Base-by-base conservation (phyloP, 2,329 filamentous ascomycete species). In the Fusarium protoensiforme region DNA sequence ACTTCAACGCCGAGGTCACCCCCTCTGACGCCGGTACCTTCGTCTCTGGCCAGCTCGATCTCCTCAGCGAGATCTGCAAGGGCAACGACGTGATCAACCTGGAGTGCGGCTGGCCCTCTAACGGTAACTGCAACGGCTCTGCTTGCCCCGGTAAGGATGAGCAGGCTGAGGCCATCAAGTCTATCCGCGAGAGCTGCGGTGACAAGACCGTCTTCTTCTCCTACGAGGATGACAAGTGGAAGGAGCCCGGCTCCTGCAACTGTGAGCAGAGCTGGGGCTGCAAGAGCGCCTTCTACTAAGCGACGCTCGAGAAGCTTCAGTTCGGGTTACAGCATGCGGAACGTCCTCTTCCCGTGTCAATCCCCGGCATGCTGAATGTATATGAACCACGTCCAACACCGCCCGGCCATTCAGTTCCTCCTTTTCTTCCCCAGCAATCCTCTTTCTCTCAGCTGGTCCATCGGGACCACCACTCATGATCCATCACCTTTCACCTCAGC, bases 91-190 rank as follows among this genome's bases (percentile, higher is more conserved):
- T 92, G 75, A 91, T 94, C 87, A 94, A 96, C 85, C 88, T 97
- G 77, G 96, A 98, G 91, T 93, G 93, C 65, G 96, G 96, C 79
- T 98, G 95, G 95, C 96, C 96, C 74, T 91, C 86, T 62, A 75
- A 81, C 9, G 95, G 95, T 80, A 78, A 82, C 33, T 83, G 89
- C 85, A 96, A 96, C 84, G 94, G 94, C 69, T 80, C 80, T 22
- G 95, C 95, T 67, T 86, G 93, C 77, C 91, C 95, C 65, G 91
- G 93, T 76, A 58, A 76, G 7, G 46, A 80, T 1, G 86, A 96
- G 85, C 96, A 98, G 89, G 84, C 84, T 59, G 83, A 80, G 48
- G 96, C 96, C 77, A 91, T 98, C 81, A 81, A 88, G 73, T 89
- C 89, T 66, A 96, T 98, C 81, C 84, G 91, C 74, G 78, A 89